Base-by-base conservation (phyloP, 1,139 yeast species). In the Saccharomycopsis hybrid region DNA sequence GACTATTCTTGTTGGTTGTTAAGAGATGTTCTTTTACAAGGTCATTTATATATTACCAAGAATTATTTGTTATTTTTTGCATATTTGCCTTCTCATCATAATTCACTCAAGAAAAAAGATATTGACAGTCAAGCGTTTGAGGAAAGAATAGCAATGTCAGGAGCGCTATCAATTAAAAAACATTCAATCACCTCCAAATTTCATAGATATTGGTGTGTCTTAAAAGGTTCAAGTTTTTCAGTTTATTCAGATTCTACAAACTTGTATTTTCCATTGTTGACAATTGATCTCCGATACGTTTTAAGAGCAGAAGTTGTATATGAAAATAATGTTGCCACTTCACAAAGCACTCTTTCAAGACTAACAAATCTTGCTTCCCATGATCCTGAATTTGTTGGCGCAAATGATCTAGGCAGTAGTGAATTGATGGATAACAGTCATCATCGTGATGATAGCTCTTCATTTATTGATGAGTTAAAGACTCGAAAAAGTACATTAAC, bases 11-110 rank as follows among this genome's bases (percentile, higher is more conserved):
- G 89, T 35, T 90, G 96, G 96, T 68, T 90, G 41, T 71, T 88
- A 50, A 77, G 82, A 55, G 95, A 87, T 59, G 94, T 90, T 1
- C 68, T 90, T 37, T 67, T 89, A 32, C 97, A 89, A 63, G 97
- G 97, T 1, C 90, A 85, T 58, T 64, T 88, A 13, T 85, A 85
- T 59, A 65, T 90, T 37, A 89, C 97, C 2, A 66, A 71, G 43
- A 70, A 75, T 11, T 77, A 79, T 56, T 65, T 90, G 5, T 68
- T 88, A 45, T 90, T 87, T 62, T 84, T 85, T 67, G 94, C 97
- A 0, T 83, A 81, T 58, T 65, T 90, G n/a, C 96, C 97, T 0
- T 74, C 75, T 24, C 24, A 24, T 11, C 5, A 32, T 9, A 36
- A 32, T 27, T 3, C 18, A 18, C 7, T 32, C 25, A 31, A 25